A percentile compares a stretch with the other conserved stretches of the same genome.
These are phyloP conservation scores for Aspergillus ochraceus DNA, from an alignment of 2,329 filamentous ascomycete species.

Conservation along the genomic window DNA sequence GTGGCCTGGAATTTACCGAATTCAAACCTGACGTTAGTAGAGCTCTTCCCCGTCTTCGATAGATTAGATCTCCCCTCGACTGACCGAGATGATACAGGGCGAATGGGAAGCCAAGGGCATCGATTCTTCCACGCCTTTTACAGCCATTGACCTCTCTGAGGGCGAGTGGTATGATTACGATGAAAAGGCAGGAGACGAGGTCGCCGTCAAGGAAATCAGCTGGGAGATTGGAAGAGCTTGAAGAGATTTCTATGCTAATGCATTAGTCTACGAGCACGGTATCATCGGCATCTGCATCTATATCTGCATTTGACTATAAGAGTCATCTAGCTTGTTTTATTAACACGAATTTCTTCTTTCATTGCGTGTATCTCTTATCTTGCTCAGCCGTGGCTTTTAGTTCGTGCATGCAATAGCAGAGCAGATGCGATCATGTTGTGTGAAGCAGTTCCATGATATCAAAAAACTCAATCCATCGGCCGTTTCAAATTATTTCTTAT, in stretches of 20 bases:
- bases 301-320: not conserved
- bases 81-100: constrained; percentile 56
- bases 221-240: constrained; percentile 80
- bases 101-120: constrained; percentile 83
- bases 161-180: constrained; percentile 99
- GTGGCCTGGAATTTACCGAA: constrained; percentile 86
- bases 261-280: not conserved
- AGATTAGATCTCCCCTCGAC: not conserved
- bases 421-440: not conserved
- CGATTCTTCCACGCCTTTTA: constrained; percentile 80
- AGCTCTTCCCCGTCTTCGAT: not conserved
- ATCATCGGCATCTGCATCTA: not conserved
- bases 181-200: constrained; percentile 87
- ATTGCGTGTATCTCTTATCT: not conserved
- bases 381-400: not conserved
- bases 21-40: constrained; percentile 82
- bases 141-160: constrained; percentile 76
- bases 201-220: constrained; percentile 83
- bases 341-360: not conserved
- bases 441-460: not conserved
- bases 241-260: constrained; percentile 19
- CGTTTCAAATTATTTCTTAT: too few species aligned
- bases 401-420: not conserved
- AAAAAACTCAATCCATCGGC: not conserved
- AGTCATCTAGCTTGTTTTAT: constrained; percentile 15